A percentile compares a stretch with the other conserved stretches of the same genome.
Evolutionary conservation across 2,329 filamentous ascomycete species (phyloP).

Genomic region (Cadophora malorum): DNA sequence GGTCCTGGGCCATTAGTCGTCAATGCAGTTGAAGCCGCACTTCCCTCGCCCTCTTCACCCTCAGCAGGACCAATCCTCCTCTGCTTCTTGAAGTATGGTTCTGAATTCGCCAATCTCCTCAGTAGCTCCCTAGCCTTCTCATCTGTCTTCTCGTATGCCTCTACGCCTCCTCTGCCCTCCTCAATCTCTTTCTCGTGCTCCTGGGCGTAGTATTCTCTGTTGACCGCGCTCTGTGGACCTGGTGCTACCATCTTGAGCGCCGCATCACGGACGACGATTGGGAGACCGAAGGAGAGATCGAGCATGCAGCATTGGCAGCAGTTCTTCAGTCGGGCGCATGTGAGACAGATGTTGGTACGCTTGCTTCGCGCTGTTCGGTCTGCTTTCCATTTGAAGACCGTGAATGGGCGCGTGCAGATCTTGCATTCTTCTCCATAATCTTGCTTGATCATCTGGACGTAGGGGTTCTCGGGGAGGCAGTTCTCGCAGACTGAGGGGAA

Average conservation of each 20-base stretch:
- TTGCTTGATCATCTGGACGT: conserved; percentile 98
- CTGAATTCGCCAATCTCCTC: conserved; percentile 83
- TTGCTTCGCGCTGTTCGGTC: conserved; percentile 92
- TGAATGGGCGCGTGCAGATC: conserved; percentile 91
- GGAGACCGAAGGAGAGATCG: conserved; percentile 92
- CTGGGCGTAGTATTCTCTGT: conserved; percentile 96
- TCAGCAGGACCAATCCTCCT: conserved; percentile 70
- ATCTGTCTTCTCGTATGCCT: conserved; percentile 96
- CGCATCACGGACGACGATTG: conserved; percentile 93
- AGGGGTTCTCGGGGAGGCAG: conserved; percentile 94
- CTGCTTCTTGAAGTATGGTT: conserved; percentile 94
- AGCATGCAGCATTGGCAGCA: conserved; percentile 99
- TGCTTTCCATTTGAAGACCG: conserved; percentile 92
- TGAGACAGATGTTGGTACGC: conserved; percentile 93
- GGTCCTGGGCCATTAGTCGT: conserved; percentile 70
- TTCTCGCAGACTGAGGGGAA: conserved; percentile 89
- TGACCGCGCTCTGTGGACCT: conserved; percentile 89
- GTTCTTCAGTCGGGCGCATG: conserved; percentile 96
- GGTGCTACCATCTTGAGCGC: conserved; percentile 98
- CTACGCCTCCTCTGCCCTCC: conserved; percentile 82
- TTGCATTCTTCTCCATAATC: conserved; percentile 80
- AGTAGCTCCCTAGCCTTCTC: conserved; percentile 93
- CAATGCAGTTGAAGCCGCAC: conserved; percentile 47
- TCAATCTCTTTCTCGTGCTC: conserved; percentile 96
- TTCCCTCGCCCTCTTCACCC: conserved; percentile 52